Evolutionary conservation across 352 stramenopile species (phyloP), one percentile per base, ranked within the genome.

Genomic region (Globisporangium lucens): DNA sequence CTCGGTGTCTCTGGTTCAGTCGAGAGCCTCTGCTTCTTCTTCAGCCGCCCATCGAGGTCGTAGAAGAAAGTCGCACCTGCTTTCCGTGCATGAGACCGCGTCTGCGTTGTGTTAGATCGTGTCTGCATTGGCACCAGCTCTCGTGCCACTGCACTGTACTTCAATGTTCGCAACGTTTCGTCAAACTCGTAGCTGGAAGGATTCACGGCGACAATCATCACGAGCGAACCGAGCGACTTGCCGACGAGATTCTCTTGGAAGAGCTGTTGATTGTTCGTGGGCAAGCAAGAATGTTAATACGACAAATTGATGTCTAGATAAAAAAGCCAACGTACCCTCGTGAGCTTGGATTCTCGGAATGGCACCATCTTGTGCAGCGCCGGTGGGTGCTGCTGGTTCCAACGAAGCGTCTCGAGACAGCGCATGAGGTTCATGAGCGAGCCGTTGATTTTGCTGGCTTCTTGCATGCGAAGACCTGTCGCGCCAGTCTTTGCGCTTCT

Each of bases 381-480:
- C 1, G 67, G 72, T 0, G 82, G 83, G 55, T 91, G 85, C 64
- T 93, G 84, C 62, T 98, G 90, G 63, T 98, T 98, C 74, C 84
- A 94, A 0, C 96, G 89, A 78, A 99, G 83, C 22, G 89, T 95
- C 64, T 98, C 92, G 2, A 99, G 80, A 70, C 97, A 99, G 49
- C 91, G 87, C 93, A 98, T 99, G 29, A 99, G 86, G 56, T 98
- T 98, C 94, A 98, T 99, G 4, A 99, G 78, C 22, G 92, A 98
- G 20, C 88, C 89, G 86, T 99, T 99, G 74, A 99, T 99, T 69
- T 98, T 92, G 68, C 94, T 98, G n/a, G 97, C 96, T 76, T 99
- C 98, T 61, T 98, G 97, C 79, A 99, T 97, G 27, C 95, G 90
- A 13, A 90, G 62, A 7, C 86, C 85, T 20, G 91, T 93, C 33